Conservation (phyloP, 768 basidiomycete species). For the Mycena indigotica region DNA sequence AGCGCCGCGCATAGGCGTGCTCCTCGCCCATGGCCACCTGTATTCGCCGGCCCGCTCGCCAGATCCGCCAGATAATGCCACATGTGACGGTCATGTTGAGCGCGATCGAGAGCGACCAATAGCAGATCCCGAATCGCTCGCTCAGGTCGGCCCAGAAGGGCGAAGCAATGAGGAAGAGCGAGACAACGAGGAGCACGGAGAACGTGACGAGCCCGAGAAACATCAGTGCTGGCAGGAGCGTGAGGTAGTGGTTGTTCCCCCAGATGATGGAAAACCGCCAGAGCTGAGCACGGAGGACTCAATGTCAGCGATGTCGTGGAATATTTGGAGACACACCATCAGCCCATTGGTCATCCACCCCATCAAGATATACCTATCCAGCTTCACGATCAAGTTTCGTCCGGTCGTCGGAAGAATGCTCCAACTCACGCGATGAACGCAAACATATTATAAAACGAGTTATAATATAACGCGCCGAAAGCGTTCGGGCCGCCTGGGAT, state of each 20-base stretch:
- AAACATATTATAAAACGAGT: background rate
- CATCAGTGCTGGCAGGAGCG: slow-evolving; percentile 6
- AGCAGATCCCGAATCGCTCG: background rate
- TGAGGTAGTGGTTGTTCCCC: slow-evolving; percentile 4
- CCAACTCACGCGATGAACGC: background rate
- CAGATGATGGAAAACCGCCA: slow-evolving; percentile 21
- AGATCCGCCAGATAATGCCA: background rate
- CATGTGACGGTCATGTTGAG: background rate
- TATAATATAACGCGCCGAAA: background rate
- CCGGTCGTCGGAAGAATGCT: too few relatives aligned
- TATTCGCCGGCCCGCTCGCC: background rate
- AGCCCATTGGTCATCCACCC: slow-evolving; percentile 32
- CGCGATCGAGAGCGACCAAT: background rate
- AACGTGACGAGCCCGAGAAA: slow-evolving; percentile 2
- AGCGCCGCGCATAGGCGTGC: background rate
- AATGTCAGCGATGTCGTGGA: background rate
- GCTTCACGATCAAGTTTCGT: too few relatives aligned
- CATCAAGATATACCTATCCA: slow-evolving; percentile 26
- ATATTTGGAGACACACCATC: slow-evolving; percentile 13
- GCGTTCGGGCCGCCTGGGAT: background rate
- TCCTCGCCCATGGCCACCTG: background rate
- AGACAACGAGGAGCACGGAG: background rate
- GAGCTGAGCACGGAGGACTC: slow-evolving; percentile 5
- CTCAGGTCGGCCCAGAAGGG: background rate
- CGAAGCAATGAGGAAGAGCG: background rate